phyloP scores from a whole-genome alignment of 2,329 filamentous ascomycete genomes.

The Talaromyces atroroseus region DNA sequence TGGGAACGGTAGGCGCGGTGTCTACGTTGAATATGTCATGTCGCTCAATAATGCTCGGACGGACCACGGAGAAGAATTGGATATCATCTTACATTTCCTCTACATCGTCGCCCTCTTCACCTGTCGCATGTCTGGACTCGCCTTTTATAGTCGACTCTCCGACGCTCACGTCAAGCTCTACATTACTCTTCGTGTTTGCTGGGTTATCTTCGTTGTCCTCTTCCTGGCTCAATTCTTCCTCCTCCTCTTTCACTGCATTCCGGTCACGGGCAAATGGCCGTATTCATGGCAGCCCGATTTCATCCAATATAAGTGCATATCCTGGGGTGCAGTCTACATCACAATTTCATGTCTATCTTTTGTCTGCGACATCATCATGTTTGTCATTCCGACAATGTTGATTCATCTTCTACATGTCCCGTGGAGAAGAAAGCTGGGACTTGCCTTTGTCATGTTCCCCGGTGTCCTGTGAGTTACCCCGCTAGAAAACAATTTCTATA shows the following conservation, averaged over 20 bases:
- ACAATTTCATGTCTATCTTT: conserved; percentile 48
- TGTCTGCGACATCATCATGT: conserved; percentile 47
- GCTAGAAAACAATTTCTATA: background rate
- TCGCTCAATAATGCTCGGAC: conserved; percentile 1
- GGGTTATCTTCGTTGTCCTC: conserved; percentile 20
- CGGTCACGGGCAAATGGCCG: conserved; percentile 49
- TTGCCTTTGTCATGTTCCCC: conserved; percentile 46
- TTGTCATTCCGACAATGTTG: conserved; percentile 47
- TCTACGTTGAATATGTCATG: conserved; percentile 12
- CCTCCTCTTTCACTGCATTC: conserved; percentile 48
- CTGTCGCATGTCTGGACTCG: conserved; percentile 49
- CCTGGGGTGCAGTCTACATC: conserved; percentile 50
- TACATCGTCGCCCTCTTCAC: conserved; percentile 48
- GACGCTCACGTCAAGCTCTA: conserved; percentile 19
- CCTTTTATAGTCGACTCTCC: conserved; percentile 48
- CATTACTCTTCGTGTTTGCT: conserved; percentile 5
- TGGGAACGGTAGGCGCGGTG: conserved; percentile 8
- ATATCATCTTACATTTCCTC: conserved; percentile 48
- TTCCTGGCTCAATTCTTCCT: conserved; percentile 48
- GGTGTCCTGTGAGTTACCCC: conserved; percentile 41
- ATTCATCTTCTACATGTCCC: conserved; percentile 43
- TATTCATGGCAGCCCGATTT: conserved; percentile 44
- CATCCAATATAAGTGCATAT: conserved; percentile 41
- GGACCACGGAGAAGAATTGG: conserved; percentile 42
- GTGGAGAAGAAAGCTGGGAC: conserved; percentile 42